Evolutionary conservation across 2,329 filamentous ascomycete genomes (phyloP).

Genomic region (Colletotrichum sp.): DNA sequence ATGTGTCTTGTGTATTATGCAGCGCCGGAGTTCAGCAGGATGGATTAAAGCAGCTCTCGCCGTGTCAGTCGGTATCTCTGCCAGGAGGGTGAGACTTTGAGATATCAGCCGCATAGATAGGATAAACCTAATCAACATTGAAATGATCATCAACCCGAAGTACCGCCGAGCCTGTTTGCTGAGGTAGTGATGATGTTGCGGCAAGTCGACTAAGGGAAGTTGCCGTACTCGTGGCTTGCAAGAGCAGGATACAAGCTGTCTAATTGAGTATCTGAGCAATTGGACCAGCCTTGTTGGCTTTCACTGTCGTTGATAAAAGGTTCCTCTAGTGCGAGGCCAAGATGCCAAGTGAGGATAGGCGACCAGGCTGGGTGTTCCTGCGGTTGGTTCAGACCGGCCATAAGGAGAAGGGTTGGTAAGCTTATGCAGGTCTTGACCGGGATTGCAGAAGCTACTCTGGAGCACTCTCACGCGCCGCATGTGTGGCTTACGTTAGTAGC

Average conservation of each 20-base stretch:
- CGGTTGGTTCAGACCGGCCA: neutral
- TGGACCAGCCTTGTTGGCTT: neutral
- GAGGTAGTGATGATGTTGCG: neutral
- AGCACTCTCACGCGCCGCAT: neutral
- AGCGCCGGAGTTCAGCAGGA: slow-evolving; percentile 10
- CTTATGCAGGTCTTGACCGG: neutral
- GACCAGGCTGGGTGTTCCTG: neutral
- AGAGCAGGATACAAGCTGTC: neutral
- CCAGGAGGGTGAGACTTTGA: neutral
- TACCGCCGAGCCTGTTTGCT: neutral
- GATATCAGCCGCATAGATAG: neutral
- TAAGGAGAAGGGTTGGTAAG: neutral
- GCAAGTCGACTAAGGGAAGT: neutral
- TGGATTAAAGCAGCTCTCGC: neutral
- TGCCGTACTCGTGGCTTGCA: neutral
- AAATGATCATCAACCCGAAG: neutral
- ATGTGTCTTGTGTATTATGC: neutral
- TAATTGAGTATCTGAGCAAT: neutral
- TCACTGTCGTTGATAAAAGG: neutral
- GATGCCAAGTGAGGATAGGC: neutral
- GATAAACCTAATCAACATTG: neutral
- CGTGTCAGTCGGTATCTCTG: neutral
- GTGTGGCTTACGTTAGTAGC: neutral
- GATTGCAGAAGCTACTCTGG: neutral
- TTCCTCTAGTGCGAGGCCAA: neutral